Evolutionary conservation across 768 basidiomycete species (phyloP).

Genomic region (Kwoniella pini): DNA sequence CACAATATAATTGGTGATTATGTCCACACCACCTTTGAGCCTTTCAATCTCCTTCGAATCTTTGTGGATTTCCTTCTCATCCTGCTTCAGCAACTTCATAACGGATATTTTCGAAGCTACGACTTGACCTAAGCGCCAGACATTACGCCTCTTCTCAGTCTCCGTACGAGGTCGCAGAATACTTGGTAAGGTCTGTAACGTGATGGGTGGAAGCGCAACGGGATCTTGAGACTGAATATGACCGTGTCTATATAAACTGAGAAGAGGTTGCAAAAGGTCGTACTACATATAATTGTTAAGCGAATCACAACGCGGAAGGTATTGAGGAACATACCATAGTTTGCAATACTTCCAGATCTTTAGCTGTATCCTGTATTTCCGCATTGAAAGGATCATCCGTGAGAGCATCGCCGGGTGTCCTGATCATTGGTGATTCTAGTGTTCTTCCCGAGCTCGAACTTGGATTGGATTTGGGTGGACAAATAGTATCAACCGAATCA

Average conservation of each 20-base stretch:
- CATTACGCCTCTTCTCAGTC: slow-evolving; percentile 35
- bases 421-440: slow-evolving; percentile 15
- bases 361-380: background rate
- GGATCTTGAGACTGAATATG: slow-evolving; percentile 45
- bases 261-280: slow-evolving; percentile 36
- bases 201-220: slow-evolving; percentile 38
- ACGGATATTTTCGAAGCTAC: slow-evolving; percentile 23
- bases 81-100: slow-evolving; percentile 8
- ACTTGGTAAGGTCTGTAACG: slow-evolving; percentile 26
- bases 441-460: slow-evolving; percentile 16
- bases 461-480: slow-evolving; percentile 11
- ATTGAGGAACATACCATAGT: slow-evolving; percentile 24
- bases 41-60: slow-evolving; percentile 3
- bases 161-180: slow-evolving; percentile 33
- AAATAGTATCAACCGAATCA: slow-evolving; percentile 6
- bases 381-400: background rate
- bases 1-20: slow-evolving; percentile 43
- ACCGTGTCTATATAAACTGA: slow-evolving; percentile 39
- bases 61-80: background rate
- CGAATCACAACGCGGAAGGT: no score
- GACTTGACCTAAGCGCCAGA: slow-evolving; percentile 31
- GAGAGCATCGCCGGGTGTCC: slow-evolving; percentile 15
- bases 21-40: slow-evolving; percentile 20
- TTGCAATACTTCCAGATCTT: slow-evolving; percentile 21
- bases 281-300: slow-evolving; percentile 13